A percentile compares a stretch with the other conserved stretches of the same genome.
Conservation (phyloP, 495 filamentous ascomycete genomes). For the Xylaria grammica region DNA sequence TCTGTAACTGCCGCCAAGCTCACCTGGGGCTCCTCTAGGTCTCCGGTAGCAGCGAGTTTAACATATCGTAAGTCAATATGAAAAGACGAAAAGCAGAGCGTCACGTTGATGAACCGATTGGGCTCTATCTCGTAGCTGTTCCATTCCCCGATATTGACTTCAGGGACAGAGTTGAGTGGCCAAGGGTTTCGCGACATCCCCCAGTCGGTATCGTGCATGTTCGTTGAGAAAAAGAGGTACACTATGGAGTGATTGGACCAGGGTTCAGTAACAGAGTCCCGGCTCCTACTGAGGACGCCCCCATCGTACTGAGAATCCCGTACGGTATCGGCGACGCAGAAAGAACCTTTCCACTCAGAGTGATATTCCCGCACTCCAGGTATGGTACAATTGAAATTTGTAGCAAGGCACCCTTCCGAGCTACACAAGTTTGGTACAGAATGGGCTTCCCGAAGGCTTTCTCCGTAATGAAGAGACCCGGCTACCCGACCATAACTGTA, state of each 20-base stretch:
- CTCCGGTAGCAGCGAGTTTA: not conserved
- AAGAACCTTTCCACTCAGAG: not conserved
- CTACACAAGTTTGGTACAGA: not conserved
- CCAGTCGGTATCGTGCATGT: conserved; percentile 5
- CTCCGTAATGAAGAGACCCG: conserved; percentile 1
- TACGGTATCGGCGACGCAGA: not conserved
- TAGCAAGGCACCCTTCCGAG: not conserved
- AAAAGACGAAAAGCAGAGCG: conserved; percentile 17
- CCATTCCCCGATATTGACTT: not conserved
- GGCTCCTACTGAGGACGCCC: not conserved
- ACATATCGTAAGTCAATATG: not conserved
- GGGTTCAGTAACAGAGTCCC: not conserved
- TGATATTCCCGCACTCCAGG: not conserved
- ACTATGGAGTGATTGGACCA: not conserved
- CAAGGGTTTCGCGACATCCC: not conserved
- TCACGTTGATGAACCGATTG: not conserved
- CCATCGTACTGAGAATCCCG: not conserved
- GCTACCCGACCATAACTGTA: not conserved
- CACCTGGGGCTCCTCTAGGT: not conserved
- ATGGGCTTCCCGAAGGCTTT: conserved; percentile 13
- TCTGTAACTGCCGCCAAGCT: not conserved
- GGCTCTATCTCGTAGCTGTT: not conserved
- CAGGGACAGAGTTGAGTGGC: not conserved
- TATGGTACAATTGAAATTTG: not conserved
- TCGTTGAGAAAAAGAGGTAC: conserved; percentile 1